Base-by-base conservation (phyloP, 495 filamentous ascomycete genomes). In the Aspergillus leporis region DNA sequence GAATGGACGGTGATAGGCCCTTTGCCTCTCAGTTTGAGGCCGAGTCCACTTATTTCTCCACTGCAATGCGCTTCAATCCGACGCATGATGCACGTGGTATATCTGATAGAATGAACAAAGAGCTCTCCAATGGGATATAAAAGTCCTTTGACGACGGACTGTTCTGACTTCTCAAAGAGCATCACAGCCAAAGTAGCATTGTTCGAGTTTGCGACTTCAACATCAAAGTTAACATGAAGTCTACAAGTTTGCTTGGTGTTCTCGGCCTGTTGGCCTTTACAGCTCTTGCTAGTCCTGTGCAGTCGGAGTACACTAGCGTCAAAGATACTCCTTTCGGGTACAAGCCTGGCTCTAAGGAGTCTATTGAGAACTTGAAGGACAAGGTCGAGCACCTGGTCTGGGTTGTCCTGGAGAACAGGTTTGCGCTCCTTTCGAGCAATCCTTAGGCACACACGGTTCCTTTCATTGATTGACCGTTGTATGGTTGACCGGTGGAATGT, bases 321-420 rank as follows among this genome's bases (percentile, higher is more conserved):
- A 18, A 19, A 47, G 43, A 47, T 3, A 19, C 43, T 22, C 43
- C 43, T 47, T 47, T 47, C 21, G 43, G 43, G 19, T 47, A 47
- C 43, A 21, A 47, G 21, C 19, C 43, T 47, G 43, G 43, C 19
- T 47, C 43, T 1, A 47, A 47, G 43, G 43, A 47, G 19, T 47
- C 43, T 19, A 47, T 47, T 23, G 5, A 47, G 21, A 47, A 47
- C 43, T 8, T 47, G 43, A 47, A 47, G 43, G 43, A 47, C 19
- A 47, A 47, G 43, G 19, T 47, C 12, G 43, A 47, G 43, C 18
- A 47, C 21, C 12, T 47, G 1, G 43, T 47, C 19, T 47, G 43
- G 43, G 19, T 47, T 23, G 13, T 47, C 19, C 43, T 47, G 2
- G 43, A 47, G 43, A 47, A 47, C 21, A 47, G 43, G 43, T 47